Percentiles rank a stretch among this genome's conserved stretches.
phyloP scores from a whole-genome alignment of 2,329 filamentous ascomycete genomes.

The Cladosporium sp. region DNA sequence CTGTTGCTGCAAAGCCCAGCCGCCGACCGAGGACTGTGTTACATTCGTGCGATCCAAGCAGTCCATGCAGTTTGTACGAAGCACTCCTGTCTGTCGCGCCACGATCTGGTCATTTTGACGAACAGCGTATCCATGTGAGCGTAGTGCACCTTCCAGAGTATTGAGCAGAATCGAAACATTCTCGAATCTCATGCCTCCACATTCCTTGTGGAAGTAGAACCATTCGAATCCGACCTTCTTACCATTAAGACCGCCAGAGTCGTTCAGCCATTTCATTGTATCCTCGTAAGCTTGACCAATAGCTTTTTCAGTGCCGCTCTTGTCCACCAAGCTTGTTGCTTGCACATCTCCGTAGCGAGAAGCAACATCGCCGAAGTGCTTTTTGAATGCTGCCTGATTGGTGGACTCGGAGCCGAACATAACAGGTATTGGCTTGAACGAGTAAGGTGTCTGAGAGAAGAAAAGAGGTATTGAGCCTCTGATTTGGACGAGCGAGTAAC shows the following conservation, averaged over 20 bases:
- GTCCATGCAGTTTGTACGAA: slow-evolving; percentile 99
- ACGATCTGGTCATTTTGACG: slow-evolving; percentile 46
- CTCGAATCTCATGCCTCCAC: slow-evolving; percentile 96
- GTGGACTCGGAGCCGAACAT: slow-evolving; percentile 77
- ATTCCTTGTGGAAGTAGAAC: slow-evolving; percentile 95
- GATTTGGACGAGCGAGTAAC: slow-evolving; percentile 83
- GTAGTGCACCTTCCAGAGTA: slow-evolving; percentile 65
- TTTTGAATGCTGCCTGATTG: slow-evolving; percentile 75
- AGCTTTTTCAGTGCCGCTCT: slow-evolving; percentile 75
- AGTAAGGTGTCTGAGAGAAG: slow-evolving; percentile 93
- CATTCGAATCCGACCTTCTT: slow-evolving; percentile 73
- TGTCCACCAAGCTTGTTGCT: slow-evolving; percentile 82
- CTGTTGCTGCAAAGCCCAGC: slow-evolving; percentile 77
- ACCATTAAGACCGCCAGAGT: slow-evolving; percentile 55
- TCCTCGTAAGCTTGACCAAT: slow-evolving; percentile 78
- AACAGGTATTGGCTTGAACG: slow-evolving; percentile 81
- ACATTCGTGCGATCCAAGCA: slow-evolving; percentile 96
- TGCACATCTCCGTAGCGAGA: slow-evolving; percentile 75
- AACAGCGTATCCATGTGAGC: slow-evolving; percentile 70
- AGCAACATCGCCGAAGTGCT: slow-evolving; percentile 72
- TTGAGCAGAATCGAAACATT: slow-evolving; percentile 82
- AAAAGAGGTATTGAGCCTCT: slow-evolving; percentile 91
- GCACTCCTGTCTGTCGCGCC: slow-evolving; percentile 66
- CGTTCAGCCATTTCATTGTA: slow-evolving; percentile 66
- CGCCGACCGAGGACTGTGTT: slow-evolving; percentile 86